Evolutionary conservation across 1,139 yeast species (phyloP).

Genomic region (Meyerozyma athensensis): DNA sequence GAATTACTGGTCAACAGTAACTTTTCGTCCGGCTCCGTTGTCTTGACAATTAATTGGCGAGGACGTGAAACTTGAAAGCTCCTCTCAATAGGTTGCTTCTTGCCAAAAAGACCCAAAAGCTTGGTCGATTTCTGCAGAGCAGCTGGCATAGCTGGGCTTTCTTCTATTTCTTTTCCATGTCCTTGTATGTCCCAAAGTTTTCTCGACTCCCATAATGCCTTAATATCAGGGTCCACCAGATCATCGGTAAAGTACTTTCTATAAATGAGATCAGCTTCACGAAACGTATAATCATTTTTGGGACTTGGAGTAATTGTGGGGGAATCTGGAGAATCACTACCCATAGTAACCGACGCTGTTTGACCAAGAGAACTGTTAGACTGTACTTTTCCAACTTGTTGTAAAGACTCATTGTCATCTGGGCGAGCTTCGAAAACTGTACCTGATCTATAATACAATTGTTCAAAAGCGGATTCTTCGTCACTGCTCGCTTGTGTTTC

Average conservation of each 20-base stretch:
- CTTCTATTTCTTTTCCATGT: constrained; percentile 5
- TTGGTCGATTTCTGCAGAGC: not conserved
- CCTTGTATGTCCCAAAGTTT: constrained; percentile 11
- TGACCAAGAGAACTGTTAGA: not conserved
- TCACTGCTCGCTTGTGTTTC: not conserved
- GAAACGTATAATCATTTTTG: constrained; percentile 38
- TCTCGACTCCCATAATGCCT: constrained; percentile 47
- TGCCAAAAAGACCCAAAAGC: not conserved
- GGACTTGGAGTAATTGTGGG: not conserved
- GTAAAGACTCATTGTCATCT: not conserved
- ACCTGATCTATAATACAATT: not conserved
- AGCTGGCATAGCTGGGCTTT: not conserved
- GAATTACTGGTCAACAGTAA: not conserved
- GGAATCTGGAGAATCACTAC: not conserved
- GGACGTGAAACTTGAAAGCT: constrained; percentile 46
- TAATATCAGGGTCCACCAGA: constrained; percentile 47
- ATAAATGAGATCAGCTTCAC: constrained; percentile 47
- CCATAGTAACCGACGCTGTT: not conserved
- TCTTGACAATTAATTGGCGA: constrained; percentile 30
- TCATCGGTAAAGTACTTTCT: constrained; percentile 36
- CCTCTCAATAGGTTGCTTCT: constrained; percentile 7
- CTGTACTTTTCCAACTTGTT: not conserved
- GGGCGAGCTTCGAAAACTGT: not conserved
- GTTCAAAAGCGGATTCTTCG: not conserved
- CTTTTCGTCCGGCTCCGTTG: constrained; percentile 9